Base-by-base conservation (phyloP, 2,329 filamentous ascomycete species). In the Proliferodiscus dingleyae region DNA sequence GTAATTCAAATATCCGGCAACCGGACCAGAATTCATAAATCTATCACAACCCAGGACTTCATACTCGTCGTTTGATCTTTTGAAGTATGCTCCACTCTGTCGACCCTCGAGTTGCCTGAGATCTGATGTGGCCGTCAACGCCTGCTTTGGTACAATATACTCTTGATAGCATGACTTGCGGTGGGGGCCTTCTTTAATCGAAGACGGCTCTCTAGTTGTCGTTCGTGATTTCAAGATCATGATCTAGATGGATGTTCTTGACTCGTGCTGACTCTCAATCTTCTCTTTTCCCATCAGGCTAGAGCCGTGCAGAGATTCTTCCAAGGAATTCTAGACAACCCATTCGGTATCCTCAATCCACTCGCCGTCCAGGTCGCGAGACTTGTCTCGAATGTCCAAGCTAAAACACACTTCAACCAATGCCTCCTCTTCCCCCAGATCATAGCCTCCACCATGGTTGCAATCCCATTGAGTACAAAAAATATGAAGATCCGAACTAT, bases 391-490 rank as follows among this genome's bases (percentile, higher is more conserved):
- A 66, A 61, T 10, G 39, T 44, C 65, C 66, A 68, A 13, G 64
- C 64, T 43, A 65, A 38, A 2, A 49, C 41, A 15, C 55, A 52
- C 41, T 62, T 63, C 3, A 56, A 21, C 62, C 62, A 64, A 48
- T 64, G 58, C 39, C 50, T 63, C 51, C 58, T 62, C 34, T 54
- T 58, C 2, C 65, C 64, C 66, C 65, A 68, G 37, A 67, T 48
- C 19, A 55, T 54, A n/a, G 57, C 56, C 42, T 64, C 61, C 5
- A 49, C 44, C 7, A 64, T 50, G 2, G 65, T 67, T 8, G 58
- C 64, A 21, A 70, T 51, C 0, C 68, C 68, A 53, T 70, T 70
- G 5, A 64, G 30, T 15, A 68, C 41, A 43, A 70, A 70, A 52
- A 70, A 69, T 3, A 62, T 33, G 3, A 56, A 64, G 18, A 70